phyloP scores from a whole-genome alignment of 805 yeast genomes.

The Hanseniaspora taiwanica region DNA sequence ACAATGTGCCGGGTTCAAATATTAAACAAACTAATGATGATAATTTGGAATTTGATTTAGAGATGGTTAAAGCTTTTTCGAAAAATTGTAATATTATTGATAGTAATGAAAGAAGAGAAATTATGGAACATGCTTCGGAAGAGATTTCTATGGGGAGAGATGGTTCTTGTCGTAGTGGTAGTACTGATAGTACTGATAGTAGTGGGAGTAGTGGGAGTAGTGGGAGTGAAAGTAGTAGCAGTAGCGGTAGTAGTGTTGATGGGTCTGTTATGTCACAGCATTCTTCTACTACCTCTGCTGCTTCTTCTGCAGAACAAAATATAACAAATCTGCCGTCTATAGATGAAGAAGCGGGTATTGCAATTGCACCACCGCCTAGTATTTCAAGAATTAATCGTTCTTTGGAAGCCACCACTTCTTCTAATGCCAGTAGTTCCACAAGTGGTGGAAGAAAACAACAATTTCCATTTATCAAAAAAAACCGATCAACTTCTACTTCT shows the following conservation, averaged over 20 bases:
- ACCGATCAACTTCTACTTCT: too few relatives aligned
- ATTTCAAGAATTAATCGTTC: too few relatives aligned
- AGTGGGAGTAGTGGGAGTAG: conserved; percentile 1
- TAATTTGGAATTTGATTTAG: conserved; percentile 23
- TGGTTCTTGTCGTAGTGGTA: conserved; percentile 6
- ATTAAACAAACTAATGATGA: background rate
- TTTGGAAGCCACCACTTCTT: background rate
- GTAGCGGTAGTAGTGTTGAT: background rate
- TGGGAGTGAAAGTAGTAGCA: background rate
- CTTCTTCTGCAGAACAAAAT: conserved; percentile 3
- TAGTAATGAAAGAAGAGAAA: background rate
- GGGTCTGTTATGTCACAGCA: background rate
- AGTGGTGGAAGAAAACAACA: too few relatives aligned
- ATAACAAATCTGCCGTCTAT: background rate
- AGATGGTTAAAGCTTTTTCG: conserved; percentile 23
- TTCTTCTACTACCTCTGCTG: conserved; percentile 1
- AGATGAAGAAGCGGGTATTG: background rate
- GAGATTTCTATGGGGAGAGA: conserved; percentile 1
- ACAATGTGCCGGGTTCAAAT: background rate
- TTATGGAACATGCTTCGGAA: background rate
- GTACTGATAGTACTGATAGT: background rate
- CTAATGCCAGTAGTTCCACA: background rate
- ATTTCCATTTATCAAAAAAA: too few relatives aligned
- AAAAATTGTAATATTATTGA: background rate
- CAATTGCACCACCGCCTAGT: too few relatives aligned